Percentiles rank a stretch among this genome's conserved stretches.
phyloP scores from a whole-genome alignment of 2,329 filamentous ascomycete genomes.

The Ophiocordyceps australis region DNA sequence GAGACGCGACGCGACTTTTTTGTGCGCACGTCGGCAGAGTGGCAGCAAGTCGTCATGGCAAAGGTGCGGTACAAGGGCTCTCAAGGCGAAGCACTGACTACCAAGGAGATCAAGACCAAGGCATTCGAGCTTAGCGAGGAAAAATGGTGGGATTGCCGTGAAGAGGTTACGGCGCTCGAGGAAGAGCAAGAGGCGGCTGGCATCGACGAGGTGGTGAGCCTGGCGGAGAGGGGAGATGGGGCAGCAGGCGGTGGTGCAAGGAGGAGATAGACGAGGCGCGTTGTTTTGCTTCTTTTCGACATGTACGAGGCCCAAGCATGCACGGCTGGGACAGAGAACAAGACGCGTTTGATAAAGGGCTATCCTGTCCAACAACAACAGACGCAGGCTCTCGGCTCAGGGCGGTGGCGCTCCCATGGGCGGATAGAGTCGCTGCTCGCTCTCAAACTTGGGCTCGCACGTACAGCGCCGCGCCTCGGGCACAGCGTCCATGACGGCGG shows the following conservation, averaged over 20 bases:
- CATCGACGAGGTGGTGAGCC: constrained; percentile 82
- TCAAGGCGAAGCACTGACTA: constrained; percentile 46
- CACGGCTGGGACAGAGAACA: constrained; percentile 1
- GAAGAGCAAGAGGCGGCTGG: constrained; percentile 93
- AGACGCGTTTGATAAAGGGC: no score
- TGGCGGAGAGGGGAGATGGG: constrained; percentile 53
- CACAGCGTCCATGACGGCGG: constrained; percentile 41
- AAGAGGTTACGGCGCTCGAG: constrained; percentile 80
- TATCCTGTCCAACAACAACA: no score
- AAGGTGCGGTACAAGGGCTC: constrained; percentile 50
- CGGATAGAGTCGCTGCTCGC: constrained; percentile 43
- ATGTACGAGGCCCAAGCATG: no score
- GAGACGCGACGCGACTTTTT: constrained; percentile 89
- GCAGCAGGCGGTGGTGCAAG: constrained; percentile 16
- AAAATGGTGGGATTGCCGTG: constrained; percentile 97
- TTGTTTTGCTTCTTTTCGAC: no score
- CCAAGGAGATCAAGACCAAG: constrained; percentile 86
- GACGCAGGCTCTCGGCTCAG: constrained; percentile 7
- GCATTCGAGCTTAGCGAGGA: constrained; percentile 86
- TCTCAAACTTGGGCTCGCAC: constrained; percentile 44
- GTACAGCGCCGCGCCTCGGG: constrained; percentile 42
- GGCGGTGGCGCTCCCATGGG: constrained; percentile 33
- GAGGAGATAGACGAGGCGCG: constrained; percentile 13
- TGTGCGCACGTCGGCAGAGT: constrained; percentile 66
- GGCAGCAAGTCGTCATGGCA: constrained; percentile 76